phyloP scores from a whole-genome alignment of 345 rosid species.

The Toxicodendron radicans region DNA sequence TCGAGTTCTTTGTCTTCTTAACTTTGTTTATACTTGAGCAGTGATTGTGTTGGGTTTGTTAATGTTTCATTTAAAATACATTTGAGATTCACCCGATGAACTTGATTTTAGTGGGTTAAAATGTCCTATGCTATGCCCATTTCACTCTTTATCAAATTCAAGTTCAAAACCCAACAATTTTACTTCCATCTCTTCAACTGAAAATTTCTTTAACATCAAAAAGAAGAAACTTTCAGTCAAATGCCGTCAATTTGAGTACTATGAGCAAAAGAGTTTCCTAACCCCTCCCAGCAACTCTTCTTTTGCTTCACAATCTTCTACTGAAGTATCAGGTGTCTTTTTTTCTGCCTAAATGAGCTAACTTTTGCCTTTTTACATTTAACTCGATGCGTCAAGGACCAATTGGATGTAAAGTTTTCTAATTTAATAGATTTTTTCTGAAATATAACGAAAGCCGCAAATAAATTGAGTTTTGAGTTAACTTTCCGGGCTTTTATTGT shows the following conservation, averaged over 20 bases:
- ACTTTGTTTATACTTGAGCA: too few species aligned
- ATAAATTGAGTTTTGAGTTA: not conserved
- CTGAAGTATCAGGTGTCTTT: slow-evolving; percentile 27
- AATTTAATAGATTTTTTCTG: not conserved
- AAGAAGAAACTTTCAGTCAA: slow-evolving; percentile 39
- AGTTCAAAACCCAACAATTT: slow-evolving; percentile 13
- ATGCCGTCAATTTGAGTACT: slow-evolving; percentile 67
- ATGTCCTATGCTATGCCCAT: slow-evolving; percentile 12
- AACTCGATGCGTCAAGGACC: not conserved
- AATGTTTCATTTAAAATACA: too few species aligned
- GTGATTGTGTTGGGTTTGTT: too few species aligned
- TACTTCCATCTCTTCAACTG: slow-evolving; percentile 21
- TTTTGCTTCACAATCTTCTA: slow-evolving; percentile 13
- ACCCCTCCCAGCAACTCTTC: slow-evolving; percentile 32
- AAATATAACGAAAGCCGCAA: not conserved
- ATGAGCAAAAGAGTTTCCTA: slow-evolving; percentile 36
- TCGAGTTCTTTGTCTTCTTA: too few species aligned
- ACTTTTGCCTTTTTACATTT: not conserved
- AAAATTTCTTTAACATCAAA: slow-evolving; percentile 18
- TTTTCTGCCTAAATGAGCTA: not conserved
- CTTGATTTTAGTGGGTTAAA: too few species aligned
- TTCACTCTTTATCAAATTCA: slow-evolving; percentile 18
- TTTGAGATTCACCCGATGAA: too few species aligned
- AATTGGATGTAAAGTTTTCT: not conserved
- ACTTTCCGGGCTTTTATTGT: not conserved